Evolutionary conservation across 345 rosid species (phyloP).

Genomic region (Brassica juncea): DNA sequence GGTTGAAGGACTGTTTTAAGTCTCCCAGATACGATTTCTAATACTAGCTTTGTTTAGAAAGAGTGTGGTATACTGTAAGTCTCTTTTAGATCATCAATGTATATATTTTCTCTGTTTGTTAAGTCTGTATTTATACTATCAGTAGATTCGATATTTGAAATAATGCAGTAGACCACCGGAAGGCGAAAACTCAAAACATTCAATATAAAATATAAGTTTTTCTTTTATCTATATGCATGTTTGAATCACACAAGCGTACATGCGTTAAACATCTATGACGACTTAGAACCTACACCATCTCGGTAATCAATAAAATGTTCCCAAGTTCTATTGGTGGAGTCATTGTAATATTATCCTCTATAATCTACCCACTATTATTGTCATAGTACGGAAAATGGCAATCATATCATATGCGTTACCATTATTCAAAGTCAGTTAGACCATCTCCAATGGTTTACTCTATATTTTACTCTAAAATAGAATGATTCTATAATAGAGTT

Average conservation of each 20-base stretch:
- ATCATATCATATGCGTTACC: not conserved
- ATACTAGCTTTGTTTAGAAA: not conserved
- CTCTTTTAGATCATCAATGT: not conserved
- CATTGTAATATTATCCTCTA: not conserved
- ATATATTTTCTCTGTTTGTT: not conserved
- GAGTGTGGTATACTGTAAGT: not conserved
- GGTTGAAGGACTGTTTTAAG: not conserved
- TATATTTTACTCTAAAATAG: too few relatives aligned
- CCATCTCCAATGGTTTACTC: too few relatives aligned
- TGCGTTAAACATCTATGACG: not conserved
- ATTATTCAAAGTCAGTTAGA: not conserved
- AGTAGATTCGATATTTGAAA: not conserved
- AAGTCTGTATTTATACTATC: not conserved
- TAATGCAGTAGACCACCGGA: not conserved
- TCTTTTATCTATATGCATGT: not conserved
- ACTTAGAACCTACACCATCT: not conserved
- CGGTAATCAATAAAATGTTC: not conserved
- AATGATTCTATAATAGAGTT: too few relatives aligned
- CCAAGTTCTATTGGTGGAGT: not conserved
- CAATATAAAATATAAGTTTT: not conserved
- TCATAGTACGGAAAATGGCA: not conserved
- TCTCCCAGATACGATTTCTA: not conserved
- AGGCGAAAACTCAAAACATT: not conserved
- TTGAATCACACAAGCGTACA: not conserved
- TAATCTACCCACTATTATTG: not conserved